Evolutionary conservation across 2,329 filamentous ascomycete genomes (phyloP), one percentile per base, ranked within the genome.

Genomic region (Calonectria pseudoturangicola): DNA sequence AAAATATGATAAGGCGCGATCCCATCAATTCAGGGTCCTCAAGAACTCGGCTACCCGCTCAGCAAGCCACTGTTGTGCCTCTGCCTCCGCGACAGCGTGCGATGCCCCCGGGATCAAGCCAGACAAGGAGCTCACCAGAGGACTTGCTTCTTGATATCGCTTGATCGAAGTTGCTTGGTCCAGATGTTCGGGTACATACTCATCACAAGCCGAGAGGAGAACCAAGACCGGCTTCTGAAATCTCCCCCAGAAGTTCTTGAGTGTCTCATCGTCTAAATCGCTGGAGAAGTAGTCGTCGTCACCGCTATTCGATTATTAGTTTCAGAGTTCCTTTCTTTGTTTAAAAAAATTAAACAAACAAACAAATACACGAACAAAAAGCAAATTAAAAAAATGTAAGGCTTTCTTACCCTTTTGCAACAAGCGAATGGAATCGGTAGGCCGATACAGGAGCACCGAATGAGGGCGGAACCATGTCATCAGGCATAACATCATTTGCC

Each of bases 281-380:
- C 91, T 92, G n/a, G 93, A 96, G 85, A 98, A 98, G 80, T 94
- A 95, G 81, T 98, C 96, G 81, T 98, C 96, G 71, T 94, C 93
- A 12, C 93, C 93, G 6, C 91, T 90, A 63, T 48, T 7, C 9
- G 39, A 5, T 51, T 28, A 33, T 68, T 25, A 65, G 58, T 13
- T 39, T 33, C 7, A 5, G 3, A 36, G 10, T 36, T 10, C 10
- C 33, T 36, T 36, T 36, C 30, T 33, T 33, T 33, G 4, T 33
- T 33, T 9, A 33, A 33, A 33, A 30, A 33, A 33, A 33, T 5
- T 5, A 33, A 33, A 33, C 4, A 33, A 33, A 33, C 4, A 33
- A 33, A 33, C 4, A 33, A 33, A 33, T 21, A 21, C 21, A 21
- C 21, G 21, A 21, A 9, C 9, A 33, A 33, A 9, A 33, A 33